A percentile compares a stretch with the other conserved stretches of the same genome.
Evolutionary conservation across 1,139 yeast genomes (phyloP).

Genomic region (Pneumocystis wakefieldiae): DNA sequence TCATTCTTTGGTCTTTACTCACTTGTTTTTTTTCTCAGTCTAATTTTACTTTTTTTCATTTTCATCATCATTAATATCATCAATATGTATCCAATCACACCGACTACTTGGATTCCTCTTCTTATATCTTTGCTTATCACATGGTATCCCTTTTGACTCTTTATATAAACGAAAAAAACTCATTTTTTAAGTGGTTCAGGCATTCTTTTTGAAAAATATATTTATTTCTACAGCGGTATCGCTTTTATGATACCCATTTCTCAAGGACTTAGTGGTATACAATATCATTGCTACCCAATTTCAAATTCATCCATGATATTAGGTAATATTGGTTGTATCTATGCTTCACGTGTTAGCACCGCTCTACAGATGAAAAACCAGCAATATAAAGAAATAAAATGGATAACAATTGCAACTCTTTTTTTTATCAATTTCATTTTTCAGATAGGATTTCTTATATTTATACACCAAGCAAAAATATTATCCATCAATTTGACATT

Average conservation of each 20-base stretch:
- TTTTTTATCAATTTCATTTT: neutral
- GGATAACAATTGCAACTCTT: neutral
- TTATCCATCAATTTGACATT: neutral
- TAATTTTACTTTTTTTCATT: neutral
- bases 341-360: neutral
- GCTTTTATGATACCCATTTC: neutral
- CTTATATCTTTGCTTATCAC: neutral
- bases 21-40: neutral
- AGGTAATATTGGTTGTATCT: neutral
- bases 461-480: neutral
- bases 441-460: neutral
- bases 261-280: neutral
- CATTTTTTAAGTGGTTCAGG: neutral
- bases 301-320: too few species aligned
- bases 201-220: neutral
- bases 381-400: neutral
- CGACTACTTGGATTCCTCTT: neutral
- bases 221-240: neutral
- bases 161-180: neutral
- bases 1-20: neutral
- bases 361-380: neutral
- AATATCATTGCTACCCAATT: too few species aligned
- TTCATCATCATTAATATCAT: neutral
- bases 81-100: neutral
- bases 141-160: neutral